These are phyloP conservation scores for Talaromyces sp. DNA, from an alignment of 2,329 filamentous ascomycete genomes.

Conservation along the genomic window DNA sequence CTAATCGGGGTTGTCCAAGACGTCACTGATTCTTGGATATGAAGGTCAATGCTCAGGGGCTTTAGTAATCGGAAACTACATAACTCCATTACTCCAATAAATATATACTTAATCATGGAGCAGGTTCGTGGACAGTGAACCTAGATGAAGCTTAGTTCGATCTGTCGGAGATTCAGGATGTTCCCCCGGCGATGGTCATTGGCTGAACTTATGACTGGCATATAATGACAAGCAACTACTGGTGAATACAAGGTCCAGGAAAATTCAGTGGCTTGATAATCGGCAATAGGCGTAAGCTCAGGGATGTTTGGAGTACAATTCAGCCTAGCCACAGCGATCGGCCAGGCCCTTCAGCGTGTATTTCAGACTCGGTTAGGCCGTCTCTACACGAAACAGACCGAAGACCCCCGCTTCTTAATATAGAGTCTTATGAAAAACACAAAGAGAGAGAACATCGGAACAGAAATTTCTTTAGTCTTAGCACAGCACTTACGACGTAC, in stretches of 20 bases:
- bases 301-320: neutral
- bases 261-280: slow-evolving; percentile 6
- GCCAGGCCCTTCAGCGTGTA: neutral
- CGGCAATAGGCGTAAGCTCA: slow-evolving; percentile 8
- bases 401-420: neutral
- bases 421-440: neutral
- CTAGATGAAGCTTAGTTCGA: neutral
- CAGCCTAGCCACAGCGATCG: neutral
- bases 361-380: neutral
- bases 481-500: neutral
- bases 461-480: neutral
- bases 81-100: neutral
- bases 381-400: neutral
- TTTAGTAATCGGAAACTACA: neutral
- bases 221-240: neutral
- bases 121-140: neutral
- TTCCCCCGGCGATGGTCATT: slow-evolving; percentile 4
- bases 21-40: neutral
- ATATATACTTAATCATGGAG: neutral
- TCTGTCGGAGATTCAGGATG: neutral
- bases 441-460: neutral
- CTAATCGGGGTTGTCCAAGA: neutral
- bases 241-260: neutral
- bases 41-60: neutral
- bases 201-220: neutral